Evolutionary conservation across 2,329 filamentous ascomycete genomes (phyloP).

Genomic region (Cordyceps fumosorosea): DNA sequence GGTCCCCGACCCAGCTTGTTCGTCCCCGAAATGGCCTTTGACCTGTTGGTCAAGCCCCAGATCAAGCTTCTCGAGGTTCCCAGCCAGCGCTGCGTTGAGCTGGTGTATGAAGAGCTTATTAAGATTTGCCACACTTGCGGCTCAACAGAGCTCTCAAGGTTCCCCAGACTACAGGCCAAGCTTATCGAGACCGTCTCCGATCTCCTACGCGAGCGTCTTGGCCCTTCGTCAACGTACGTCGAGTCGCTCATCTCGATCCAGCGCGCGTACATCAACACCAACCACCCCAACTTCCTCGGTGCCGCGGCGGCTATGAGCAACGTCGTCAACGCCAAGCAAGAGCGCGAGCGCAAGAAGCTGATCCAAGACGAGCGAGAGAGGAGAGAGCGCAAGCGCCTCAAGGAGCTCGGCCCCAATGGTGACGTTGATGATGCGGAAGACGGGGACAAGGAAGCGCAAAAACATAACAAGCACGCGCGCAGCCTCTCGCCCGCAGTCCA

Average conservation of each 20-base stretch:
- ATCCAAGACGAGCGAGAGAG: slow-evolving; percentile 80
- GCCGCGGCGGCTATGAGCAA: slow-evolving; percentile 96
- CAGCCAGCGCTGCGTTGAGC: slow-evolving; percentile 91
- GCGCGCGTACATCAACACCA: slow-evolving; percentile 97
- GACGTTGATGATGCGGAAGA: slow-evolving; percentile 61
- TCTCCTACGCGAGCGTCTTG: slow-evolving; percentile 82
- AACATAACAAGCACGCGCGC: slow-evolving; percentile 44
- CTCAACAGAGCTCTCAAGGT: slow-evolving; percentile 85
- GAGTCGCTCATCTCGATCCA: slow-evolving; percentile 97
- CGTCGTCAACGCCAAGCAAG: slow-evolving; percentile 90
- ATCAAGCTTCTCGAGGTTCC: slow-evolving; percentile 95
- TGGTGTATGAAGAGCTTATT: slow-evolving; percentile 97
- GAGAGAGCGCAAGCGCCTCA: slow-evolving; percentile 73
- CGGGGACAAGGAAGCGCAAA: slow-evolving; percentile 48
- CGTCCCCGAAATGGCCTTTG: slow-evolving; percentile 95
- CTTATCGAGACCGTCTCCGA: slow-evolving; percentile 98
- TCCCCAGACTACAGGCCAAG: slow-evolving; percentile 88
- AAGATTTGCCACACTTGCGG: slow-evolving; percentile 99
- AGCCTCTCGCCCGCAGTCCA: slow-evolving; percentile 80
- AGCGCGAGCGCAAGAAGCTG: slow-evolving; percentile 77
- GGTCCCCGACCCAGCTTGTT: slow-evolving; percentile 93
- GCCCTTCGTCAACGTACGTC: slow-evolving; percentile 83
- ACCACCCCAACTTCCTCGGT: slow-evolving; percentile 96
- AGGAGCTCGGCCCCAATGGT: slow-evolving; percentile 79
- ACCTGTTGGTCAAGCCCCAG: slow-evolving; percentile 94